Conservation (phyloP, 2,329 filamentous ascomycete species). For the Eutypa lata region DNA sequence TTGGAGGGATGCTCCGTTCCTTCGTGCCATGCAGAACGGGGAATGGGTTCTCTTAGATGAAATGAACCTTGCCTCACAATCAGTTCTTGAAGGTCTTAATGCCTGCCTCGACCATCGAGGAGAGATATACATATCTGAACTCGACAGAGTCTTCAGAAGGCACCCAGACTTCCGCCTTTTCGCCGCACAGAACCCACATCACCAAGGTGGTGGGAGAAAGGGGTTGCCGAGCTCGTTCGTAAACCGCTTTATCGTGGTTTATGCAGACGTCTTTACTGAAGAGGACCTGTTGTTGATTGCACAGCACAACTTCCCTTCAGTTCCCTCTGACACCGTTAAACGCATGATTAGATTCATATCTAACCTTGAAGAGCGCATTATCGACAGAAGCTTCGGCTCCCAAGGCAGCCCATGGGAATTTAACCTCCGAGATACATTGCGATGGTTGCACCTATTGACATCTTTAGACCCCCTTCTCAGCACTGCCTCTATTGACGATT, state of each 20-base stretch:
- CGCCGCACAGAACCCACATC: constrained; percentile 95
- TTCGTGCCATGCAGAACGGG: constrained; percentile 93
- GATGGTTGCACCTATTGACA: constrained; percentile 76
- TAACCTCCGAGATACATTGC: constrained; percentile 83
- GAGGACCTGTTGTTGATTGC: constrained; percentile 83
- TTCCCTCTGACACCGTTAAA: constrained; percentile 56
- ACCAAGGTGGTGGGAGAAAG: constrained; percentile 93
- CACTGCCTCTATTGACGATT: constrained; percentile 63
- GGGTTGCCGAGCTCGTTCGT: constrained; percentile 94
- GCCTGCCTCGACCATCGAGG: constrained; percentile 95
- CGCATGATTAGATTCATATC: constrained; percentile 79
- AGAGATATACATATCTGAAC: constrained; percentile 90
- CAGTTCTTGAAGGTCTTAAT: constrained; percentile 92
- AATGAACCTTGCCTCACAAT: constrained; percentile 98
- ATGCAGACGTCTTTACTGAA: constrained; percentile 83
- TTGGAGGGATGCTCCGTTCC: constrained; percentile 92
- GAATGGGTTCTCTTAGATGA: constrained; percentile 97
- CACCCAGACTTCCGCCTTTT: constrained; percentile 92
- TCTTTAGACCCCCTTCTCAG: constrained; percentile 59
- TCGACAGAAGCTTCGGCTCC: constrained; percentile 55
- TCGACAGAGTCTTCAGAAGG: constrained; percentile 89
- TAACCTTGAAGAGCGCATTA: constrained; percentile 69
- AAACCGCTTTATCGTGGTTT: constrained; percentile 96
- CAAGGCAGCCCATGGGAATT: constrained; percentile 89
- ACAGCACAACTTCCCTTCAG: constrained; percentile 66